A percentile compares a stretch with the other conserved stretches of the same genome.
Conservation (phyloP, 1,284 basidiomycete genomes). For the Tranzscheliella williamsii region DNA sequence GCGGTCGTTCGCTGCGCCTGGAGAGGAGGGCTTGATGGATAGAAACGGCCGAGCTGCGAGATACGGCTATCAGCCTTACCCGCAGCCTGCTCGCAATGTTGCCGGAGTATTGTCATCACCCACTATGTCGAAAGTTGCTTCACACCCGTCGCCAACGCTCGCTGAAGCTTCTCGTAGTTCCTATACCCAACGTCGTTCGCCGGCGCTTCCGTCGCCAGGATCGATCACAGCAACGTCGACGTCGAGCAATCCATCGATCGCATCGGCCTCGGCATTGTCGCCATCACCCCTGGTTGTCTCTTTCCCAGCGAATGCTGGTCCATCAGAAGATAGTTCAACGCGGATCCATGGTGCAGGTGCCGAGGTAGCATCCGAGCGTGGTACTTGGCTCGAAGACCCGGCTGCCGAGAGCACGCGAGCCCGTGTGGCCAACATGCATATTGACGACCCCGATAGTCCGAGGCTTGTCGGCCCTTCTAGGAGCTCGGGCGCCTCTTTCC, state of each 20-base stretch:
- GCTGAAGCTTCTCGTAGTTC: neutral
- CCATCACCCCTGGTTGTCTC: neutral
- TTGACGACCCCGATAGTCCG: constrained; percentile 10
- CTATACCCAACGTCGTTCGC: neutral
- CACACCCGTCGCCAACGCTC: neutral
- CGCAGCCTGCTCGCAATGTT: neutral
- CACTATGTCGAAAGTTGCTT: too few relatives aligned
- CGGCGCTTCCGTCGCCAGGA: neutral
- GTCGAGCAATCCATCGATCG: neutral
- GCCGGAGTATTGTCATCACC: too few relatives aligned
- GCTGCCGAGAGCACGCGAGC: constrained; percentile 16
- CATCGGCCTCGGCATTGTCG: neutral
- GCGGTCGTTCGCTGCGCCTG: too few relatives aligned
- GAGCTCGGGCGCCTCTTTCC: constrained; percentile 14
- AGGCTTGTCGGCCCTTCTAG: neutral
- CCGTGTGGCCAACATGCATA: constrained; percentile 27
- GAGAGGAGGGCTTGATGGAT: too few relatives aligned
- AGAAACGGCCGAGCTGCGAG: too few relatives aligned
- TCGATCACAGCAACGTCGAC: neutral
- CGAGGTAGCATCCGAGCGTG: too few relatives aligned
- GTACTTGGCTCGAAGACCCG: constrained; percentile 8
- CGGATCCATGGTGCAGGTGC: too few relatives aligned
- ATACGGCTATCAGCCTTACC: neutral
- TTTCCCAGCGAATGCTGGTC: neutral
- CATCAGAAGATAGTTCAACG: too few relatives aligned